These are phyloP conservation scores for Zarea fungicola DNA, from an alignment of 2,329 filamentous ascomycete genomes.

Conservation along the genomic window DNA sequence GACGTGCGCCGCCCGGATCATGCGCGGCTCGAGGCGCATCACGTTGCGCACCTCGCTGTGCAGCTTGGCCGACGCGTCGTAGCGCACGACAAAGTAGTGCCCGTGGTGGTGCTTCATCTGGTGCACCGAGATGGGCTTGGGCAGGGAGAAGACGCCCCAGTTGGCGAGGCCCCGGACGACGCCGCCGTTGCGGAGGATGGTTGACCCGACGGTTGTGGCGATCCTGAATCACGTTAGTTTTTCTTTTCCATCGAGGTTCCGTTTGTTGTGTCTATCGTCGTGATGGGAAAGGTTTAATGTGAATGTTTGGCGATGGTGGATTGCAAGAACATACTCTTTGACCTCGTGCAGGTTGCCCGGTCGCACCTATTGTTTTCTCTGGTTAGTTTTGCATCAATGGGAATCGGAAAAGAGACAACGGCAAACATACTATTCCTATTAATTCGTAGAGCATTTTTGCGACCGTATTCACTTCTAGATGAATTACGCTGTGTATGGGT, in stretches of 20 bases:
- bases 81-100: slow-evolving; percentile 98
- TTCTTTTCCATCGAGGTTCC: background rate
- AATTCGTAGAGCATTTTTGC: slow-evolving; percentile 89
- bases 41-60: slow-evolving; percentile 72
- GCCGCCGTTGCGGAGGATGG: slow-evolving; percentile 77
- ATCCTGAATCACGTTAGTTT: slow-evolving; percentile 54
- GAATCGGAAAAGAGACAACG: background rate
- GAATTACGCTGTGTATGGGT: background rate
- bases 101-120: slow-evolving; percentile 79
- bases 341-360: slow-evolving; percentile 86
- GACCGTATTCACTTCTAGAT: slow-evolving; percentile 24
- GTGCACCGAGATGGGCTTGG: slow-evolving; percentile 71
- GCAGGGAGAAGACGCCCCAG: slow-evolving; percentile 90
- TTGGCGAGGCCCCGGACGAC: slow-evolving; percentile 90
- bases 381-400: background rate
- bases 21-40: slow-evolving; percentile 78
- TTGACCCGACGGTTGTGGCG: slow-evolving; percentile 74
- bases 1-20: slow-evolving; percentile 82
- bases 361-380: slow-evolving; percentile 73
- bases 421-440: slow-evolving; percentile 80
- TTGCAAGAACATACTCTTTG: slow-evolving; percentile 67
- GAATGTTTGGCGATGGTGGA: slow-evolving; percentile 6
- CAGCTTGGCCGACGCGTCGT: slow-evolving; percentile 69
- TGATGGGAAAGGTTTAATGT: too few relatives aligned
- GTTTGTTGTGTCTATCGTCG: too few relatives aligned